Evolutionary conservation across 257 asterid genomes (phyloP), one percentile per base, ranked within the genome.

Genomic region (Nicotiana obtusifolia): DNA sequence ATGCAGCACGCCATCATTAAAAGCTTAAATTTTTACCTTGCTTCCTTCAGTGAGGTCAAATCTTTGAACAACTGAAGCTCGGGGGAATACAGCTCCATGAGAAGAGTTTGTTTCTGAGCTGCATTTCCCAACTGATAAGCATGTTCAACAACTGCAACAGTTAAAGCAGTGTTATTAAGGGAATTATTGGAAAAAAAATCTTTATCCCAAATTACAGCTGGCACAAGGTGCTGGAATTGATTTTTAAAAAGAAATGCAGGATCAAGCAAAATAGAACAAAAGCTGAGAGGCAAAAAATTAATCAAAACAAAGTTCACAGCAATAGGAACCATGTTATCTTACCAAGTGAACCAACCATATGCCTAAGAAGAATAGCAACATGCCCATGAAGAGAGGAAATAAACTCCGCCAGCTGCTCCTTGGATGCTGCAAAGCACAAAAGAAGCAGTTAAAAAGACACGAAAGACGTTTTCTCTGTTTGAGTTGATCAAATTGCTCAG

Each of bases 281-380:
- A 73, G 24, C 60, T 73, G 37, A 24, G 53, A 10, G 35, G 60
- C 37, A 22, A 22, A 73, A 41, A n/a, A 6, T 22, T 47, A 22
- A 73, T 47, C 61, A 81, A 6, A 81, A 15, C 69, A 20, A 81
- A 54, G 53, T 53, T 67, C 75, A 67, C 49, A 47, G 28, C 53
- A 80, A 10, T 80, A 44, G 28, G 61, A 30, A 77, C 10, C 20
- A 14, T 35, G 77, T 73, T 9, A 78, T 47, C 86, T 84, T 91
- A 95, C 99, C 99, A 77, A 94, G 92, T 71, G 99, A 95, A 78
- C 97, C 99, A 76, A 92, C 99, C 95, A 91, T 89, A 68, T 94
- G 97, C 24, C 98, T 88, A 69, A 93, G 97, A 83, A 93, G 95
- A 76, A 95, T 7, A 80, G 93, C 93, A 78, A 94, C 97, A 66